Evolutionary conservation across 2,329 filamentous ascomycete genomes (phyloP).

Genomic region (Triangularia setosa): DNA sequence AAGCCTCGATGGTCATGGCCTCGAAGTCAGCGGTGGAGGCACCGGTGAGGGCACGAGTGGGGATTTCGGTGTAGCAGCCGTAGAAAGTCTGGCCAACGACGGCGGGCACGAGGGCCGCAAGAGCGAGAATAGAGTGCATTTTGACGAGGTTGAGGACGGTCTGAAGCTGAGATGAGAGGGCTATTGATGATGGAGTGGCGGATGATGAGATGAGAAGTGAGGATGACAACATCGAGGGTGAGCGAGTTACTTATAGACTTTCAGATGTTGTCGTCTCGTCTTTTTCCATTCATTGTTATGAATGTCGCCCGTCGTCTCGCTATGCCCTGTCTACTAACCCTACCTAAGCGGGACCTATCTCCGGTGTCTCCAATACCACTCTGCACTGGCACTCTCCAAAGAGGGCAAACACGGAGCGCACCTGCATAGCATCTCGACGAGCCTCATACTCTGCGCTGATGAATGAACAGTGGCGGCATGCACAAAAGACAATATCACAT

Average conservation of each 20-base stretch:
- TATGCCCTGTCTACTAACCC: background rate
- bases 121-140: slow-evolving; percentile 16
- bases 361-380: slow-evolving; percentile 4
- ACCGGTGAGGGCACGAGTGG: slow-evolving; percentile 17
- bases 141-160: background rate
- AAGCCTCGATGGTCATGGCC: slow-evolving; percentile 18
- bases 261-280: background rate
- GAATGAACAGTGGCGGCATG: background rate
- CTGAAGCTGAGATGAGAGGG: background rate
- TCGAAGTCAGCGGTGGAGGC: slow-evolving; percentile 8
- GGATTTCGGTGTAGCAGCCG: slow-evolving; percentile 23
- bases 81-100: slow-evolving; percentile 15
- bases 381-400: slow-evolving; percentile 10
- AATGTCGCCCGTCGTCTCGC: background rate
- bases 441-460: slow-evolving; percentile 3
- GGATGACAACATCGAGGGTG: background rate
- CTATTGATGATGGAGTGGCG: background rate
- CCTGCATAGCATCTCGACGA: background rate
- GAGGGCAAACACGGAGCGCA: background rate
- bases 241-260: slow-evolving; percentile 5
- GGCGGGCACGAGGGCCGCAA: slow-evolving; percentile 14
- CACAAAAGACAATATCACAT: slow-evolving; percentile 21
- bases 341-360: background rate
- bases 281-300: background rate
- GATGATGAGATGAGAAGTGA: background rate